Percentiles rank a stretch among this genome's conserved stretches.
These are phyloP conservation scores for Rosa multiflora DNA, from an alignment of 306 rosid species.

Conservation along the genomic window DNA sequence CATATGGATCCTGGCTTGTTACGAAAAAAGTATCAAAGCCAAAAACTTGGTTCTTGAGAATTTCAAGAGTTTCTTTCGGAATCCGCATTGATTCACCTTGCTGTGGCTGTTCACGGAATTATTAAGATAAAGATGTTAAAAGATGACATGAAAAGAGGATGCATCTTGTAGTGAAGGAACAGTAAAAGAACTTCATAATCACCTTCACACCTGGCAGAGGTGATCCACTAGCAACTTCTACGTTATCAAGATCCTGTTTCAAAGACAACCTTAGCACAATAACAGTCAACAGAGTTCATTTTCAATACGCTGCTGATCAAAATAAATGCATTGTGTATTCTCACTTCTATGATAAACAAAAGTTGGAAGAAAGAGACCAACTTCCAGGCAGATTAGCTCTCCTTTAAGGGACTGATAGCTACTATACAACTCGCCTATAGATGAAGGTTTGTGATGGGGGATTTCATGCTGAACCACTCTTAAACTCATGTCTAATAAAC, in stretches of 20 bases:
- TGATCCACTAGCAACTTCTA: constrained; percentile 88
- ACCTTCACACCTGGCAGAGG: constrained; percentile 99
- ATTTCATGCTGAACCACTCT: constrained; percentile 20
- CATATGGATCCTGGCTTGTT: constrained; percentile 92
- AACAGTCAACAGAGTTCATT: constrained; percentile 21
- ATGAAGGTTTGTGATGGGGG: not conserved
- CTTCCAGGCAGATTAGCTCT: constrained; percentile 3
- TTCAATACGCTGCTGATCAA: constrained; percentile 16
- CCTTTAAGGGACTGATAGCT: not conserved
- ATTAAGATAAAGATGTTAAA: constrained; percentile 23
- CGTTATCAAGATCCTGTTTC: constrained; percentile 56
- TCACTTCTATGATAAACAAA: not conserved
- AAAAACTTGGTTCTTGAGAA: constrained; percentile 82
- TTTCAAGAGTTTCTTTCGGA: constrained; percentile 79
- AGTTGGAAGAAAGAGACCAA: not conserved
- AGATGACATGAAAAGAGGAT: constrained; percentile 26
- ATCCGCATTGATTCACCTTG: constrained; percentile 71
- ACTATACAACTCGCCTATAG: not conserved
- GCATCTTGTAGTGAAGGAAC: constrained; percentile 27
- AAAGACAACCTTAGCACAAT: constrained; percentile 36
- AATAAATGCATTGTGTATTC: constrained; percentile 9
- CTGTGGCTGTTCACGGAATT: constrained; percentile 60
- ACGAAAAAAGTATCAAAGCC: constrained; percentile 94
- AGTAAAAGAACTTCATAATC: constrained; percentile 39
- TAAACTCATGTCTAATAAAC: not conserved